Evolutionary conservation across 306 rosid species (phyloP).

Genomic region (Acacia acuminata): DNA sequence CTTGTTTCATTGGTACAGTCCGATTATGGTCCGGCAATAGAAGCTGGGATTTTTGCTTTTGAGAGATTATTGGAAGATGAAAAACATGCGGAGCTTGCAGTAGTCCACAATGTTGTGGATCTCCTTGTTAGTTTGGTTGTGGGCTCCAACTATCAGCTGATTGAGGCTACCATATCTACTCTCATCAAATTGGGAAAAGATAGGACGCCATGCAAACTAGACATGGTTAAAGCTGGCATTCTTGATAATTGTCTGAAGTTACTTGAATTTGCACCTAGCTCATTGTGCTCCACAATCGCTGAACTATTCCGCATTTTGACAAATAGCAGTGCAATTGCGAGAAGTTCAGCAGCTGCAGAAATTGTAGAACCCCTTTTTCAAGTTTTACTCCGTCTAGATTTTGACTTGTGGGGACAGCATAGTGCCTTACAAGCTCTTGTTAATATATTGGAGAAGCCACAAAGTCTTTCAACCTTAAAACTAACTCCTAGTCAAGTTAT

Average conservation of each 20-base stretch:
- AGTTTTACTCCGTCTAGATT: slow-evolving; percentile 80
- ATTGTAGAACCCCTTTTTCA: slow-evolving; percentile 94
- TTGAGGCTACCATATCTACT: slow-evolving; percentile 76
- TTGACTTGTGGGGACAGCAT: slow-evolving; percentile 96
- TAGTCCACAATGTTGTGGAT: slow-evolving; percentile 67
- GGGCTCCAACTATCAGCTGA: slow-evolving; percentile 73
- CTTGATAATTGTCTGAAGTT: slow-evolving; percentile 76
- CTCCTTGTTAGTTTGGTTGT: slow-evolving; percentile 86
- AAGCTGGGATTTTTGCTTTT: slow-evolving; percentile 87
- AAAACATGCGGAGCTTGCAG: slow-evolving; percentile 80
- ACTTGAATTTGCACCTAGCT: slow-evolving; percentile 80
- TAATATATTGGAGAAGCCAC: slow-evolving; percentile 97
- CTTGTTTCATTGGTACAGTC: slow-evolving; percentile 79
- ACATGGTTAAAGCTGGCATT: slow-evolving; percentile 86
- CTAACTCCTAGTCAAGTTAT: slow-evolving; percentile 97
- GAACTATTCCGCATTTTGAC: slow-evolving; percentile 94
- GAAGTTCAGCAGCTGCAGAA: slow-evolving; percentile 87
- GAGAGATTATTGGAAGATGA: slow-evolving; percentile 91
- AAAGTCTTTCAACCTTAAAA: slow-evolving; percentile 83
- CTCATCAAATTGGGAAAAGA: slow-evolving; percentile 92
- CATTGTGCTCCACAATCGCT: slow-evolving; percentile 86
- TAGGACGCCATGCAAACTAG: slow-evolving; percentile 76
- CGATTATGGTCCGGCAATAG: slow-evolving; percentile 60
- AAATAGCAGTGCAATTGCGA: slow-evolving; percentile 85
- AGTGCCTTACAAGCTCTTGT: slow-evolving; percentile 98